Evolutionary conservation across 306 rosid genomes (phyloP).

Genomic region (Acmispon strigosus): DNA sequence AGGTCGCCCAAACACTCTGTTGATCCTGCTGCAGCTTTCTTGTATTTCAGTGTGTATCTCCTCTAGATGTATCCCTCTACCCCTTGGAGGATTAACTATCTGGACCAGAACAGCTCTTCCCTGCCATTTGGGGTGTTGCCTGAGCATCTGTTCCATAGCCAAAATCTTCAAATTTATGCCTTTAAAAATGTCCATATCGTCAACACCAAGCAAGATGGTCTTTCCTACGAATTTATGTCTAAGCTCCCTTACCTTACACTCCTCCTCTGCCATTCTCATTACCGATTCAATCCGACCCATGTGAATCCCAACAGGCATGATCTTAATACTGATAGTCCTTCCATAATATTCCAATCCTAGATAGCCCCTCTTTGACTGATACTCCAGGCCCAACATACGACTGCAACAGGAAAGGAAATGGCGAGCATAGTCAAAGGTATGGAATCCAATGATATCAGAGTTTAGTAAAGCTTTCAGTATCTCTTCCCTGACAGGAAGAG

Average conservation of each 20-base stretch:
- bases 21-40: constrained; percentile 54
- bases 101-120: constrained; percentile 75
- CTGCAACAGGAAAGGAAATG: constrained; percentile 88
- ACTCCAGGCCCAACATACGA: constrained; percentile 77
- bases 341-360: constrained; percentile 82
- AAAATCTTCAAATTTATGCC: constrained; percentile 74
- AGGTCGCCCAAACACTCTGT: constrained; percentile 52
- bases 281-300: constrained; percentile 71
- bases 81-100: constrained; percentile 75
- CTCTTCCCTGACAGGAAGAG: constrained; percentile 83
- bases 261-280: constrained; percentile 59
- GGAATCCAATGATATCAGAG: constrained; percentile 78
- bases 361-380: constrained; percentile 81
- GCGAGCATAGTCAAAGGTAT: constrained; percentile 84
- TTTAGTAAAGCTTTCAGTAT: constrained; percentile 75
- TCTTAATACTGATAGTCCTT: constrained; percentile 75
- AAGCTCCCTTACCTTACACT: constrained; percentile 45
- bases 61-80: constrained; percentile 58
- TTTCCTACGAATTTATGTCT: constrained; percentile 50
- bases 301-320: constrained; percentile 86
- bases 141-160: constrained; percentile 81
- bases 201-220: constrained; percentile 66
- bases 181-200: constrained; percentile 73
- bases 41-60: constrained; percentile 49
- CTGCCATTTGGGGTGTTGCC: constrained; percentile 60